phyloP scores from a whole-genome alignment of 129 eudicot genomes.

The Flaveria sonorensis region DNA sequence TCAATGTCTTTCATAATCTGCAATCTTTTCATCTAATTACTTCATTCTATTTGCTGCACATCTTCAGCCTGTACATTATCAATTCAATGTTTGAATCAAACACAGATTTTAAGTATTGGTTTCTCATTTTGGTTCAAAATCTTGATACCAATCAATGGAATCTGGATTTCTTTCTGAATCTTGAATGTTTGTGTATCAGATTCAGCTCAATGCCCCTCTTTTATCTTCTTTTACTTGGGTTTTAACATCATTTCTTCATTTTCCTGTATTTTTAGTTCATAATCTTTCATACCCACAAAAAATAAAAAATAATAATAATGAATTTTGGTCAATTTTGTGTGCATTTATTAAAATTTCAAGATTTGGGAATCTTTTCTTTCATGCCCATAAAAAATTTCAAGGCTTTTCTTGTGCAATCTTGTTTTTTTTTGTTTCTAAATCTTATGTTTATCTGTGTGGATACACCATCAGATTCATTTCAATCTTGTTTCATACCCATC shows the following conservation, averaged over 20 bases:
- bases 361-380: not conserved
- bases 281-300: conserved; percentile 16
- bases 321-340: conserved; percentile 6
- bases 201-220: conserved; percentile 14
- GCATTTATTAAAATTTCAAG: not conserved
- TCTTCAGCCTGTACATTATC: not conserved
- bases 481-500: conserved; percentile 26
- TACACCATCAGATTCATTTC: not conserved
- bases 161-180: conserved; percentile 20
- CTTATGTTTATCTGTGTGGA: conserved; percentile 13
- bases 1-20: conserved; percentile 19
- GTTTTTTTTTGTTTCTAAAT: conserved; percentile 22
- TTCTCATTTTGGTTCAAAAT: conserved; percentile 2
- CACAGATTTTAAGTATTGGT: not conserved
- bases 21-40: conserved; percentile 3
- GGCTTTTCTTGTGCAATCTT: conserved; percentile 20
- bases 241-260: conserved; percentile 2
- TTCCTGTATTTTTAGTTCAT: conserved; percentile 5
- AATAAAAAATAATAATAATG: not conserved
- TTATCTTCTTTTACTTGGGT: not conserved
- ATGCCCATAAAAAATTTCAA: conserved; percentile 2
- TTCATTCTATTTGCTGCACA: not conserved
- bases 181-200: conserved; percentile 21
- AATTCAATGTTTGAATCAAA: not conserved
- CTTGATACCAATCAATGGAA: conserved; percentile 14